Evolutionary conservation across 192 early-diverging fungal genomes (phyloP).

Genomic region (Gonapodya prolifera): DNA sequence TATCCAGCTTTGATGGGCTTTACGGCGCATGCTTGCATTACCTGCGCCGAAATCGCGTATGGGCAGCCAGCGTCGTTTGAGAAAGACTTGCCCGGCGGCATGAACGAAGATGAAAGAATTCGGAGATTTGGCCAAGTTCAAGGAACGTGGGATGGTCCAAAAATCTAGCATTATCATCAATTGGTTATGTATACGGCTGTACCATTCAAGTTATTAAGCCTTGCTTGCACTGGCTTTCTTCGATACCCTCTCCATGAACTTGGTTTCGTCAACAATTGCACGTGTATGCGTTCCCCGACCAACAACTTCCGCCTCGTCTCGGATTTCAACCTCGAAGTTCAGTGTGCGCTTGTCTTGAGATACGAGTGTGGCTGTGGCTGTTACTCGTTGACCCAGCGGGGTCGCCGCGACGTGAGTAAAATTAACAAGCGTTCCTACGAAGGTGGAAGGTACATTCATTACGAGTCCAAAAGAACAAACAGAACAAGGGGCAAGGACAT

Average conservation of each 20-base stretch:
- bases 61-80: not conserved
- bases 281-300: slow-evolving; percentile 1
- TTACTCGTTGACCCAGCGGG: not conserved
- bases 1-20: not conserved
- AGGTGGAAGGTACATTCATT: no score
- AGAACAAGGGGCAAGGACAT: no score
- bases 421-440: not conserved
- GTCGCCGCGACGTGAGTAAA: not conserved
- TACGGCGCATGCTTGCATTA: not conserved
- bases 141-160: not conserved
- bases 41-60: not conserved
- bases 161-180: no score
- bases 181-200: no score
- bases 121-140: not conserved
- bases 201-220: not conserved
- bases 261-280: not conserved
- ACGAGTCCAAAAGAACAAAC: no score
- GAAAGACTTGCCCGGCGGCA: not conserved
- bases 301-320: slow-evolving; percentile 1
- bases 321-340: not conserved
- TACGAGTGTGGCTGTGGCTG: not conserved
- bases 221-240: not conserved
- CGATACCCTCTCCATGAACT: not conserved
- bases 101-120: not conserved
- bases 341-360: not conserved